Percentiles rank a stretch among this genome's conserved stretches.
Evolutionary conservation across 2,329 filamentous ascomycete genomes (phyloP).

Genomic region (Ambrosiella xylebori): DNA sequence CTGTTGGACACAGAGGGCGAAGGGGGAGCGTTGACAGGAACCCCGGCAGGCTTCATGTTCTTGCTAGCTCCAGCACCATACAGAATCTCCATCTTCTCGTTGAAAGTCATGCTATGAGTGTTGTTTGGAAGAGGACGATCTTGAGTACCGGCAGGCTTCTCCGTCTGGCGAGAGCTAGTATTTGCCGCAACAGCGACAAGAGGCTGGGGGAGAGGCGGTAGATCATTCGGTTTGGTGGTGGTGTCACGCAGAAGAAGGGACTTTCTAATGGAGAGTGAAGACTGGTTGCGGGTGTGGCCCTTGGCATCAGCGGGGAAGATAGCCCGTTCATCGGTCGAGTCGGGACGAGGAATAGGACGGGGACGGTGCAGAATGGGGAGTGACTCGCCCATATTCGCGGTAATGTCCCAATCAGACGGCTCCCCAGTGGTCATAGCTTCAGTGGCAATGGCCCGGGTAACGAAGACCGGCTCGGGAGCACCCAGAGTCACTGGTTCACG

Average conservation of each 20-base stretch:
- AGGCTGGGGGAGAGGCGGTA: slow-evolving; percentile 34
- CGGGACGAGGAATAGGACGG: slow-evolving; percentile 36
- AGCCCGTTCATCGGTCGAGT: slow-evolving; percentile 25
- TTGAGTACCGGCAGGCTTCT: slow-evolving; percentile 14
- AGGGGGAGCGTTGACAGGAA: not conserved
- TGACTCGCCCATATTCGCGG: slow-evolving; percentile 3
- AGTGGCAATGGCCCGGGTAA: not conserved
- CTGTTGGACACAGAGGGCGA: slow-evolving; percentile 16
- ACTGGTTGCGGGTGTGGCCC: slow-evolving; percentile 26
- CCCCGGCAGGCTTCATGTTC: slow-evolving; percentile 16
- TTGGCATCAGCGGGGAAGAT: slow-evolving; percentile 31
- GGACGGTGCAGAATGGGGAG: slow-evolving; percentile 34
- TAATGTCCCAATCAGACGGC: not conserved
- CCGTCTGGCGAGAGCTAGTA: not conserved
- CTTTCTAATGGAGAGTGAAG: slow-evolving; percentile 27
- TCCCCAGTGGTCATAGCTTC: slow-evolving; percentile 2
- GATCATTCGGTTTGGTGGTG: slow-evolving; percentile 28
- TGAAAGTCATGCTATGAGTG: slow-evolving; percentile 40
- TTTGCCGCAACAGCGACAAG: slow-evolving; percentile 17
- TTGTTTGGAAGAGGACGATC: slow-evolving; percentile 30
- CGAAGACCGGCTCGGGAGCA: not conserved
- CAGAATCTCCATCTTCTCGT: slow-evolving; percentile 38
- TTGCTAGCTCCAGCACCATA: slow-evolving; percentile 15
- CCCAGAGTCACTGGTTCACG: not conserved
- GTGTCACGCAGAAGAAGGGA: slow-evolving; percentile 18